A percentile compares a stretch with the other conserved stretches of the same genome.
phyloP scores from a whole-genome alignment of 164 flowering plant species.

The Vitis rupestris region DNA sequence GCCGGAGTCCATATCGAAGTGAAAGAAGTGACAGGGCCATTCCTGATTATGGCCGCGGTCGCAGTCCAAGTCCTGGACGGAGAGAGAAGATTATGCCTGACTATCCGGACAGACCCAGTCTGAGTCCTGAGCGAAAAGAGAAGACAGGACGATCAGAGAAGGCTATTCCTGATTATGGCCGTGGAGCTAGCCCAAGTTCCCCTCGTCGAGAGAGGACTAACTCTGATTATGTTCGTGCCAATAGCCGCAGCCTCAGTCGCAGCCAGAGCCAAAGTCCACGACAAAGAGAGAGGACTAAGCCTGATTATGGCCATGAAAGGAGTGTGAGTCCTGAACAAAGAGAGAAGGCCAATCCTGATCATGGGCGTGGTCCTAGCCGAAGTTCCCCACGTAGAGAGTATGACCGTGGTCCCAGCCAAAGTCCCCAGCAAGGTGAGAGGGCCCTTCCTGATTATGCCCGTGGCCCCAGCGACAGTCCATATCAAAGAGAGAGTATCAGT shows the following conservation, averaged over 20 bases:
- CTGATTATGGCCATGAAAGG: slow-evolving; percentile 3
- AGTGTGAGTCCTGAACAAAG: slow-evolving; percentile 16
- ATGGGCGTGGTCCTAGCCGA: slow-evolving; percentile 15
- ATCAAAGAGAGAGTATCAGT: slow-evolving; percentile 10
- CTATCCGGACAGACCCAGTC: too few species aligned
- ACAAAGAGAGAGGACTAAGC: slow-evolving; percentile 1
- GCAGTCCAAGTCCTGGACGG: slow-evolving; percentile 24
- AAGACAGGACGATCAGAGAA: slow-evolving; percentile 24
- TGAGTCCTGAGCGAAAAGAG: slow-evolving; percentile 57
- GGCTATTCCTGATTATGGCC: slow-evolving; percentile 20
- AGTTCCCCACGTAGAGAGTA: slow-evolving; percentile 29
- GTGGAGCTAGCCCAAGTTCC: slow-evolving; percentile 23
- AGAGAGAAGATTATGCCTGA: slow-evolving; percentile 38
- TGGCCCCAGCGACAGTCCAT: slow-evolving; percentile 18
- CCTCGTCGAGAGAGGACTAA: slow-evolving; percentile 1
- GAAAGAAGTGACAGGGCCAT: slow-evolving; percentile 33
- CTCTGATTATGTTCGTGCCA: slow-evolving; percentile 9
- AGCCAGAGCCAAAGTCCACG: slow-evolving; percentile 3
- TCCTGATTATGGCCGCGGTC: slow-evolving; percentile 45
- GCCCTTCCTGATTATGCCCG: slow-evolving; percentile 27
- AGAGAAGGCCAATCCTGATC: slow-evolving; percentile 16
- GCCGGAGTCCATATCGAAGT: slow-evolving; percentile 28
- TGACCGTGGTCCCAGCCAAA: slow-evolving; percentile 21
- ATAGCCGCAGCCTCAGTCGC: not conserved
- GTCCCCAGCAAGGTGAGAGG: slow-evolving; percentile 26